Evolutionary conservation across 2,329 filamentous ascomycete species (phyloP).

Genomic region (Paramyrothecium roridum): DNA sequence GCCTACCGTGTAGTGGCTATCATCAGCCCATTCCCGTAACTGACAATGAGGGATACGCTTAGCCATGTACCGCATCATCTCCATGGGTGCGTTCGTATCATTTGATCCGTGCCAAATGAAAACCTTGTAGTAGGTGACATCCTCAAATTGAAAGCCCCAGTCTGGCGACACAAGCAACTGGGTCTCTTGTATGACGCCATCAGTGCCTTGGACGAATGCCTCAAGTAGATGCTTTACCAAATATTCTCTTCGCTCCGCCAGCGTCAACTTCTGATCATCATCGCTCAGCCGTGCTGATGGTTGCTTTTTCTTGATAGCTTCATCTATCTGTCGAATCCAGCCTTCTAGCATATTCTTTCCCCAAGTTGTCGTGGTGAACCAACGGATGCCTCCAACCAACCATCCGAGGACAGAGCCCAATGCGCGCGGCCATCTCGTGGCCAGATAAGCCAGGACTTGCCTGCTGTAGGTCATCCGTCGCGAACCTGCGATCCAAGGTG

Average conservation of each 20-base stretch:
- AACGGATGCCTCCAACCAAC: background rate
- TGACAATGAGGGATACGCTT: conserved; percentile 26
- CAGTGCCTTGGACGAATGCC: conserved; percentile 22
- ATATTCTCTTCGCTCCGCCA: conserved; percentile 18
- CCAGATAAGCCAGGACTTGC: conserved; percentile 13
- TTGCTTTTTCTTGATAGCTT: conserved; percentile 5
- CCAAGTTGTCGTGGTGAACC: background rate
- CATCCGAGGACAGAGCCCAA: conserved; percentile 11
- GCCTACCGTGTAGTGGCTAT: conserved; percentile 27
- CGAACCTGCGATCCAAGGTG: conserved; percentile 28
- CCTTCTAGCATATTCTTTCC: background rate
- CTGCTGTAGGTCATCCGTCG: conserved; percentile 22
- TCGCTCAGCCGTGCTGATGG: conserved; percentile 1
- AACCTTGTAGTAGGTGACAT: conserved; percentile 20
- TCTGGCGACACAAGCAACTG: conserved; percentile 19
- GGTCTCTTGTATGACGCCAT: conserved; percentile 21
- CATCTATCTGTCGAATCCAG: conserved; percentile 1
- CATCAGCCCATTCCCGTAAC: conserved; percentile 27
- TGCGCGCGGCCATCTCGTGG: conserved; percentile 16
- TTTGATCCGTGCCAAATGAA: conserved; percentile 28
- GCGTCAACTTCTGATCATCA: conserved; percentile 2
- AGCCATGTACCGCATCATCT: conserved; percentile 31
- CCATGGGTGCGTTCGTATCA: conserved; percentile 27
- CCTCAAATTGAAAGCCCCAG: conserved; percentile 26
- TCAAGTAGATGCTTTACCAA: conserved; percentile 24